A percentile compares a stretch with the other conserved stretches of the same genome.
Conservation (phyloP, 805 yeast species). For the Ogataea corticis region DNA sequence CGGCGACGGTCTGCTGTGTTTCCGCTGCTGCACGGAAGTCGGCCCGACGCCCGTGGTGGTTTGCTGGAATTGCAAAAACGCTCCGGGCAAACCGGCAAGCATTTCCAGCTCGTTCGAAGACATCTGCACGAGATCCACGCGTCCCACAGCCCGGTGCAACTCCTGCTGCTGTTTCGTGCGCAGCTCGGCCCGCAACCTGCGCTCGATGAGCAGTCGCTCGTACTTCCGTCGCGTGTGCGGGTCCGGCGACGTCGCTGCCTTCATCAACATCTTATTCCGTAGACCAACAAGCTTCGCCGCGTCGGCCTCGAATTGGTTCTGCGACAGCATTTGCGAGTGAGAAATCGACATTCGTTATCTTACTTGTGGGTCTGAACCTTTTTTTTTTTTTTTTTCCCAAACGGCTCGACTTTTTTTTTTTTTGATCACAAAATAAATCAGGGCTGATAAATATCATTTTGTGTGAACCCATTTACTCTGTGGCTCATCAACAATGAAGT, state of each 20-base stretch:
- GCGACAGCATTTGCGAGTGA: constrained; percentile 2
- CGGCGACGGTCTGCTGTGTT: neutral
- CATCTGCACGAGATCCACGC: constrained; percentile 15
- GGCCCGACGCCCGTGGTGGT: too few species aligned
- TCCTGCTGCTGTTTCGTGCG: constrained; percentile 14
- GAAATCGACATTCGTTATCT: too few species aligned
- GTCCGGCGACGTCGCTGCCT: constrained; percentile 26
- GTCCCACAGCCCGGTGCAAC: constrained; percentile 11
- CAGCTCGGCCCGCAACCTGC: constrained; percentile 18
- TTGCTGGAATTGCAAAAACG: constrained; percentile 10
- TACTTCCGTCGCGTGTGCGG: constrained; percentile 17
- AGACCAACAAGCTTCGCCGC: constrained; percentile 19
- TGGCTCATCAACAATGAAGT: constrained; percentile 58
- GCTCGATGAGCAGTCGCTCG: constrained; percentile 25
- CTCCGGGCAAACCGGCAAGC: constrained; percentile 11
- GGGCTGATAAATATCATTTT: constrained; percentile 45
- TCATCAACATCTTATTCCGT: constrained; percentile 22
- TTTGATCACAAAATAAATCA: constrained; percentile 49
- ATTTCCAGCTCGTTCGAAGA: constrained; percentile 15
- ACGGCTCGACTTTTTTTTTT: neutral
- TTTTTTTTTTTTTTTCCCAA: neutral
- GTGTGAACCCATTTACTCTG: too few species aligned
- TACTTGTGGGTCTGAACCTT: neutral
- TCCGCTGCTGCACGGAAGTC: constrained; percentile 1
- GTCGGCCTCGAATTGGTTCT: constrained; percentile 16